These are phyloP conservation scores for Schwanniomyces etchellsii DNA, from an alignment of 1,139 yeast genomes.

Conservation along the genomic window DNA sequence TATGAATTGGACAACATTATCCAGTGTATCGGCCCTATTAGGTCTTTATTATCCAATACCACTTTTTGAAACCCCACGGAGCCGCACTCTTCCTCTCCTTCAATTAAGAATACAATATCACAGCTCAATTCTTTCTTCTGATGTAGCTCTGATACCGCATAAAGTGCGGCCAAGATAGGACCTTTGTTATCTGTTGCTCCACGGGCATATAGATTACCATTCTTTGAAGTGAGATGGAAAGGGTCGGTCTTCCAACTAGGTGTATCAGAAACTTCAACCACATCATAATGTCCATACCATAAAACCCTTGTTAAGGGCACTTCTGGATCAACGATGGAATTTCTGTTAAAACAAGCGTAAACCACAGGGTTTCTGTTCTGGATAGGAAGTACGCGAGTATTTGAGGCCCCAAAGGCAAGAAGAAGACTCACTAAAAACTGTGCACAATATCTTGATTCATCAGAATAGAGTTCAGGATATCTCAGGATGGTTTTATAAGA, in stretches of 20 bases:
- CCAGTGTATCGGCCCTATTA: slow-evolving; percentile 80
- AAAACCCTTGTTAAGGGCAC: slow-evolving; percentile 36
- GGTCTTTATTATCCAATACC: slow-evolving; percentile 39
- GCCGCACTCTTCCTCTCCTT: slow-evolving; percentile 96
- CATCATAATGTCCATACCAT: slow-evolving; percentile 97
- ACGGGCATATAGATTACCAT: slow-evolving; percentile 86
- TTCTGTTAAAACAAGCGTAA: slow-evolving; percentile 60
- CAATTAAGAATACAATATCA: slow-evolving; percentile 80
- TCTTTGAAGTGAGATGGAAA: slow-evolving; percentile 62
- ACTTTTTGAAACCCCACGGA: slow-evolving; percentile 78
- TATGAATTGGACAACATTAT: slow-evolving; percentile 83
- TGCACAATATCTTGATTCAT: slow-evolving; percentile 86
- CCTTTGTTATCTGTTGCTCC: slow-evolving; percentile 97
- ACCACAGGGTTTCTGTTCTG: slow-evolving; percentile 79
- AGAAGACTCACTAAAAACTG: slow-evolving; percentile 61
- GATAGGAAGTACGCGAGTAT: slow-evolving; percentile 67
- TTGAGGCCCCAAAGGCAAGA: slow-evolving; percentile 64
- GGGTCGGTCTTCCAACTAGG: slow-evolving; percentile 78
- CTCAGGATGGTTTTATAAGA: slow-evolving; percentile 75
- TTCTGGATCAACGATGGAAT: slow-evolving; percentile 10
- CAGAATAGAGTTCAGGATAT: slow-evolving; percentile 57
- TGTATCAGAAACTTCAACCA: slow-evolving; percentile 56
- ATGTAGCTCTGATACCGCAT: slow-evolving; percentile 73
- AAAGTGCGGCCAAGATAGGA: slow-evolving; percentile 84
- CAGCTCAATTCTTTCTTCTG: slow-evolving; percentile 48